Evolutionary conservation across 805 yeast species (phyloP), one percentile per base, ranked within the genome.

Genomic region (Schwanniomyces yamadae): DNA sequence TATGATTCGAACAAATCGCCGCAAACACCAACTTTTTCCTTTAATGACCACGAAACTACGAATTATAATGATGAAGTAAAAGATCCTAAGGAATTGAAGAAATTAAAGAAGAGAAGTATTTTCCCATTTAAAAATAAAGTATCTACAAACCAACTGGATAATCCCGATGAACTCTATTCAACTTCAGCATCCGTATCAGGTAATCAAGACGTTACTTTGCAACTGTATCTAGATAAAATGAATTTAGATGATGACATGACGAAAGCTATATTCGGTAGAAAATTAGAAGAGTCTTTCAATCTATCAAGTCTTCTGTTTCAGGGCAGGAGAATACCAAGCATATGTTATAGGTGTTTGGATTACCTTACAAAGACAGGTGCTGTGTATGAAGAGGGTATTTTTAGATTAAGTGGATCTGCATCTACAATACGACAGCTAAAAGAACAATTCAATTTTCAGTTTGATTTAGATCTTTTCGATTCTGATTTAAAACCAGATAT

Each of bases 381-480:
- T 0, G 67, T 82, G n/a, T 75, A 75, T 42, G 93, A 87, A 57
- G 95, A 89, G 52, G 99, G 99, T 8, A 77, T 91, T 3, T 93
- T 93, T 66, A 71, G 99, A 42, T 66, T 89, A 39, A 86, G 90
- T 59, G 98, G 98, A 4, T 86, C 95, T 23, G 84, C 89, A 37
- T 74, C 88, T 1, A 72, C 82, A 34, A 87, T 86, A 25, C 77
- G 81, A 44, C 75, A 69, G 26, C 69, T 86, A 40, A 85, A 82
- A 49, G 85, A 77, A 31, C 69, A 63, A 31, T 91, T 84, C 64
- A 86, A 89, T 54, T 67, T 56, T 9, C 69, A 73, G 4, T 73
- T 75, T 39, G 96, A 90, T 55, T 66, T 85, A 29, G 88, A 86
- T 51, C 66, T 90, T 34, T 72, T 69, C 43, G 59, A 61, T 23